Conservation (phyloP, 2,329 filamentous ascomycete species). For the Emergomyces pasteurianus region DNA sequence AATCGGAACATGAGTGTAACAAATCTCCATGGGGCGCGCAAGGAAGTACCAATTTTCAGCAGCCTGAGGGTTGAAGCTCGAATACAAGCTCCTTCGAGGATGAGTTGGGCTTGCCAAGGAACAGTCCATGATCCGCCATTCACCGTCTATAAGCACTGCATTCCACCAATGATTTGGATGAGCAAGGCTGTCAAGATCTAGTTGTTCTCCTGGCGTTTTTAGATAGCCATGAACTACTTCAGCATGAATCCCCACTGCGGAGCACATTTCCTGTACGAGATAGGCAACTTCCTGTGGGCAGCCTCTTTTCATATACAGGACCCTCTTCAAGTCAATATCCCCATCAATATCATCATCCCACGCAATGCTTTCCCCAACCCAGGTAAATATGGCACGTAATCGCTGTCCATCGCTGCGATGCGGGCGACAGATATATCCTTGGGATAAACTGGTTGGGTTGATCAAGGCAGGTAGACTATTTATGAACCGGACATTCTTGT, state of each 20-base stretch:
- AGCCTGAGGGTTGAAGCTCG: slow-evolving; percentile 52
- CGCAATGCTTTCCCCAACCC: slow-evolving; percentile 85
- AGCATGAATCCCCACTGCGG: slow-evolving; percentile 73
- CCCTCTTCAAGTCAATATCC: slow-evolving; percentile 62
- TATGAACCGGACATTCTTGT: slow-evolving; percentile 91
- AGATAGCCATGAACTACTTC: slow-evolving; percentile 84
- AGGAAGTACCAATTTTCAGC: slow-evolving; percentile 93
- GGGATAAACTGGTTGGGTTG: slow-evolving; percentile 70
- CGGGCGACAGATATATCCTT: slow-evolving; percentile 84
- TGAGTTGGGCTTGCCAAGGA: slow-evolving; percentile 86
- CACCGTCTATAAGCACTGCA: slow-evolving; percentile 77
- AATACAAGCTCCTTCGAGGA: slow-evolving; percentile 66
- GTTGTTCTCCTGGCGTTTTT: slow-evolving; percentile 73
- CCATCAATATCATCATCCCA: slow-evolving; percentile 94
- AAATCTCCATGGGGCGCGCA: slow-evolving; percentile 74
- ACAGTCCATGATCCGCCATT: slow-evolving; percentile 95
- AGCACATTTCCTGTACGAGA: slow-evolving; percentile 87
- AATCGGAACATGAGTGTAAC: slow-evolving; percentile 90
- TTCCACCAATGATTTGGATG: slow-evolving; percentile 98
- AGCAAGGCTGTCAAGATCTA: slow-evolving; percentile 71
- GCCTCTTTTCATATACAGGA: slow-evolving; percentile 71
- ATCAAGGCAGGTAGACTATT: slow-evolving; percentile 70
- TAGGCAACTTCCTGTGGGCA: slow-evolving; percentile 81
- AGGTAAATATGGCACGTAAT: slow-evolving; percentile 88
- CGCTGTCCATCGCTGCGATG: slow-evolving; percentile 91